Conservation (phyloP, 805 yeast genomes). For the Wickerhamiella siamensis region DNA sequence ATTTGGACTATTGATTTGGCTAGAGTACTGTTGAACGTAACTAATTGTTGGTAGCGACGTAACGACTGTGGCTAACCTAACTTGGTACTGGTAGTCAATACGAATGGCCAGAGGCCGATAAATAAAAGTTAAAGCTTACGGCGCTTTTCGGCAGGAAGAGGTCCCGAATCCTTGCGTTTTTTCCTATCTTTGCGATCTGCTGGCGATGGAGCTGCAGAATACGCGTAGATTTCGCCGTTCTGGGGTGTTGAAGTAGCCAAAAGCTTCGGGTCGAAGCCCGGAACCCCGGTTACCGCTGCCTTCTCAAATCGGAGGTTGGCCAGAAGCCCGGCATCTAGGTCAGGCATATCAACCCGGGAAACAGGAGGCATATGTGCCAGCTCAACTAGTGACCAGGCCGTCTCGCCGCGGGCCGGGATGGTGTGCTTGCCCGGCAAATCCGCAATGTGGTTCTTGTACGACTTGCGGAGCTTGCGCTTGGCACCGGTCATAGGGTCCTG, state of each 20-base stretch:
- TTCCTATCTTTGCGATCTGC: conserved; percentile 1
- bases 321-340: conserved; percentile 27
- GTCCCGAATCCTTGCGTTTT: conserved; percentile 4
- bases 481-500: conserved; percentile 77
- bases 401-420: conserved; percentile 24
- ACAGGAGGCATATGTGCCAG: conserved; percentile 28
- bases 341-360: conserved; percentile 29
- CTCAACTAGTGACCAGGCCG: conserved; percentile 17
- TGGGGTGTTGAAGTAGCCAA: conserved; percentile 32
- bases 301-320: conserved; percentile 46
- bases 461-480: conserved; percentile 84
- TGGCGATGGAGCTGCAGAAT: conserved; percentile 1
- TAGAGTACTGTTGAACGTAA: no score
- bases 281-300: conserved; percentile 54
- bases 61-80: no score
- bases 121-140: background rate
- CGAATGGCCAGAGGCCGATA: no score
- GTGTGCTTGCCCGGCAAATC: conserved; percentile 58
- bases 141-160: conserved; percentile 5
- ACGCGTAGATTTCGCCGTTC: background rate
- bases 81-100: no score
- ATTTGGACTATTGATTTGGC: no score
- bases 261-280: conserved; percentile 58
- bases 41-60: no score
- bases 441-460: conserved; percentile 81